Conservation (phyloP, 2,329 filamentous ascomycete species). For the Graphiopsis chlorocephala region DNA sequence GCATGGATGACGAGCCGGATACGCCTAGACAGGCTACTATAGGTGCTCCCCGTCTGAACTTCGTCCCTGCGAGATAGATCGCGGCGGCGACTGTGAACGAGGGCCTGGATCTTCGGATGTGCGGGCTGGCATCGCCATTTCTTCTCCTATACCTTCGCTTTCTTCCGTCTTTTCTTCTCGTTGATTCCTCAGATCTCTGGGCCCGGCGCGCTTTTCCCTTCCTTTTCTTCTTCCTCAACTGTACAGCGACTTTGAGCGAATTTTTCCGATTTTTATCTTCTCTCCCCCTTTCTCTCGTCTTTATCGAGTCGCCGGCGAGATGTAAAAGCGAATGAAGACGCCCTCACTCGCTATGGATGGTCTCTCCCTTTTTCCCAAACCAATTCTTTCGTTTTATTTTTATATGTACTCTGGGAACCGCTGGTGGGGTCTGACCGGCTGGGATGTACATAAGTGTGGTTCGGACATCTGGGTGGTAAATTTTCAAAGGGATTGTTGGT, state of each 20-base stretch:
- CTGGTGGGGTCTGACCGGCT: not conserved
- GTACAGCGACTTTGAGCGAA: not conserved
- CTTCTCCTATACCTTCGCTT: not conserved
- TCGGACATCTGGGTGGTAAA: not conserved
- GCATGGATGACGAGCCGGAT: constrained; percentile 2
- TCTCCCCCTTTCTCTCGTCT: too few species aligned
- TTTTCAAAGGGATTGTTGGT: not conserved
- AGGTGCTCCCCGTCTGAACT: not conserved
- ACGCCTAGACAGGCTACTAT: constrained; percentile 8
- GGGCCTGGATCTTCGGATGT: not conserved
- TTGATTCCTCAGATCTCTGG: not conserved
- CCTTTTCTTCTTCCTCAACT: not conserved
- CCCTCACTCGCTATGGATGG: not conserved
- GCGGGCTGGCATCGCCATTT: not conserved
- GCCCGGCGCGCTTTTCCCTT: not conserved
- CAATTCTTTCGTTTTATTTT: not conserved
- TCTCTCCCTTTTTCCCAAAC: too few species aligned
- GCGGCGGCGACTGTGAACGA: too few species aligned
- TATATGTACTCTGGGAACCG: not conserved
- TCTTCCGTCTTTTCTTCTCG: not conserved
- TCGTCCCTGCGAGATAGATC: not conserved
- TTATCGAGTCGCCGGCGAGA: not conserved
- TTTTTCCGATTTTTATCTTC: not conserved
- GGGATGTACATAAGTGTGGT: not conserved
- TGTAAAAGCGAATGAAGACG: not conserved